Percentiles rank a stretch among this genome's conserved stretches.
Evolutionary conservation across 1,139 yeast genomes (phyloP).

Genomic region (Candida glucosophila): DNA sequence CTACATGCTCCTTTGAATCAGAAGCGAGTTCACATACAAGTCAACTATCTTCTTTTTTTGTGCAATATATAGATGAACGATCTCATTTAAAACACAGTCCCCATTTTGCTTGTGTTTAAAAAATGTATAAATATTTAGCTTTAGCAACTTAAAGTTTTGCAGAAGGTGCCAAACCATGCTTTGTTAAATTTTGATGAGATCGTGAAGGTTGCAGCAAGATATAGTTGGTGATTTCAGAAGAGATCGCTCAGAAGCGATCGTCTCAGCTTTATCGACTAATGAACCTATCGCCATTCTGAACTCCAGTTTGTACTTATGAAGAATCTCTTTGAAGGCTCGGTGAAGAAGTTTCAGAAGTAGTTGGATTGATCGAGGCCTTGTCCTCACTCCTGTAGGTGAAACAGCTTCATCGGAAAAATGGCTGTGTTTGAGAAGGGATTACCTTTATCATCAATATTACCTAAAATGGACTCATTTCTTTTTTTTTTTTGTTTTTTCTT

Average conservation of each 20-base stretch:
- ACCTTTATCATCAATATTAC: too few relatives aligned
- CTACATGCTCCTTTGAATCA: slow-evolving; percentile 39
- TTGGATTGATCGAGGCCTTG: slow-evolving; percentile 40
- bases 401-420: slow-evolving; percentile 5
- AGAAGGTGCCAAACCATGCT: slow-evolving; percentile 17
- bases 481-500: too few relatives aligned
- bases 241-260: too few relatives aligned
- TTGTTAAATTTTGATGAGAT: slow-evolving; percentile 17
- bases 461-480: too few relatives aligned
- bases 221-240: slow-evolving; percentile 23
- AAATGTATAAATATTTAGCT: slow-evolving; percentile 60
- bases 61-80: slow-evolving; percentile 64
- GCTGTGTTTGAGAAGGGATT: too few relatives aligned
- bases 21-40: slow-evolving; percentile 68
- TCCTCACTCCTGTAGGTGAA: slow-evolving; percentile 3
- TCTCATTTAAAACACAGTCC: slow-evolving; percentile 67
- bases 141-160: slow-evolving; percentile 47
- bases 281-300: too few relatives aligned
- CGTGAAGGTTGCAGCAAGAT: slow-evolving; percentile 24
- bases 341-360: too few relatives aligned
- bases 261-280: too few relatives aligned
- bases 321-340: background rate
- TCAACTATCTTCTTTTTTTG: slow-evolving; percentile 86
- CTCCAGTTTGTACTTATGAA: too few relatives aligned
- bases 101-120: slow-evolving; percentile 75